phyloP scores from a whole-genome alignment of 75 land plant species.

The Pinus taeda region DNA sequence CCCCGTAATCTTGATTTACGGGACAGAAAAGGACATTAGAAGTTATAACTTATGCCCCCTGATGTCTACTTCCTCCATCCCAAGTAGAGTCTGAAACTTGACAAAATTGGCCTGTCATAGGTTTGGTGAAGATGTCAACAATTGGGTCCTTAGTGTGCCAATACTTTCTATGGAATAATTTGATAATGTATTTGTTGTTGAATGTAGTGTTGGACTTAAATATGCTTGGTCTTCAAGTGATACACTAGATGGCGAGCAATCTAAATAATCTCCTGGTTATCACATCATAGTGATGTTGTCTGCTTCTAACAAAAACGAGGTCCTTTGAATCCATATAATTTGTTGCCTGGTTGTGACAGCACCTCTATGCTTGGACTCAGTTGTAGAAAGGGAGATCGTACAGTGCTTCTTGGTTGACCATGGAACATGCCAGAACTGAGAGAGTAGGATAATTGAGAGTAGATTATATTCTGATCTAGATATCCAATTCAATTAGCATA shows the following conservation, averaged over 20 bases:
- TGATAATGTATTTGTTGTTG: neutral
- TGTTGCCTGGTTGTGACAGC: neutral
- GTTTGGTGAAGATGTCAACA: neutral
- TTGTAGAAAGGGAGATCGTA: neutral
- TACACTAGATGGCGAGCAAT: neutral
- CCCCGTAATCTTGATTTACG: too few species aligned
- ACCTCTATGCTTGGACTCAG: neutral
- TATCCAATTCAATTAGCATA: neutral
- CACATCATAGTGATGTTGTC: neutral
- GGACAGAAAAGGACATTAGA: too few species aligned
- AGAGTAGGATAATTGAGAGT: neutral
- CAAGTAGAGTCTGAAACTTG: neutral
- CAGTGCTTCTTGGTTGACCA: neutral
- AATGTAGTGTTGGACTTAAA: neutral
- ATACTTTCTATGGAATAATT: neutral
- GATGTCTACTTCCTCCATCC: neutral
- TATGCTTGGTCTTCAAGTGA: neutral
- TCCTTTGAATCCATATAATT: neutral
- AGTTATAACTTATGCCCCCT: neutral
- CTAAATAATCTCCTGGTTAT: neutral
- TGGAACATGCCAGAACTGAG: neutral
- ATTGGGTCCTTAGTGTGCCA: neutral
- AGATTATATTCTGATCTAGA: neutral
- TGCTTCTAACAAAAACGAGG: neutral
- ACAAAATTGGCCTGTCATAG: neutral